These are phyloP conservation scores for Fusarium sp. DNA, from an alignment of 2,329 filamentous ascomycete species.

Conservation along the genomic window DNA sequence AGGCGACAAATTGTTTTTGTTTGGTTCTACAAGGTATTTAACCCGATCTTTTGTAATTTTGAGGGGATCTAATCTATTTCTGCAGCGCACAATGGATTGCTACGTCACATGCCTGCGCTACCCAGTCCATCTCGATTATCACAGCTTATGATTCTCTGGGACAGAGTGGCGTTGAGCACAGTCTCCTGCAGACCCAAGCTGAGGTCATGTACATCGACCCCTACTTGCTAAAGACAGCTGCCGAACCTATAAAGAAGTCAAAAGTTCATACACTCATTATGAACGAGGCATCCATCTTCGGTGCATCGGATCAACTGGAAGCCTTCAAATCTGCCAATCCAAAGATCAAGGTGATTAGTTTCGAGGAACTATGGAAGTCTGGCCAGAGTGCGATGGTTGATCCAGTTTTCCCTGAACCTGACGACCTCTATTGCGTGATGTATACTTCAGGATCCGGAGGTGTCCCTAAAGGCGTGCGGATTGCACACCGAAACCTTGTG, in stretches of 20 bases:
- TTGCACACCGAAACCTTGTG: conserved; percentile 84
- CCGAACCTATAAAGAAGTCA: conserved; percentile 66
- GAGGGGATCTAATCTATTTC: not conserved
- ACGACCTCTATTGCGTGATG: conserved; percentile 86
- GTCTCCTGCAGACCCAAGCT: conserved; percentile 83
- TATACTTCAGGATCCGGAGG: conserved; percentile 92
- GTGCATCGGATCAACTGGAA: conserved; percentile 64
- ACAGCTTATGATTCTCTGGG: conserved; percentile 96
- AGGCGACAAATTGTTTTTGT: conserved; percentile 79
- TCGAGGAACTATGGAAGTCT: conserved; percentile 65
- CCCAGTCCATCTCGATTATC: conserved; percentile 90
- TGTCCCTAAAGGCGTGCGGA: conserved; percentile 86
- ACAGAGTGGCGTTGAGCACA: conserved; percentile 85
- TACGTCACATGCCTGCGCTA: conserved; percentile 80
- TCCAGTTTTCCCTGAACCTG: conserved; percentile 76
- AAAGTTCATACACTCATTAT: conserved; percentile 71
- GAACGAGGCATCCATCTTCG: conserved; percentile 69
- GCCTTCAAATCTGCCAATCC: conserved; percentile 68
- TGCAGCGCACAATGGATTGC: conserved; percentile 84
- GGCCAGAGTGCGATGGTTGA: conserved; percentile 76
- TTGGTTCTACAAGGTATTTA: conserved; percentile 79
- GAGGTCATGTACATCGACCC: conserved; percentile 89
- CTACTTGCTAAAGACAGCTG: conserved; percentile 75
- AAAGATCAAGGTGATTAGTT: conserved; percentile 65
- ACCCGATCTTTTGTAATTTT: accelerated